Conservation (phyloP, 2,329 filamentous ascomycete species). For the Pseudogymnoascus sp. region DNA sequence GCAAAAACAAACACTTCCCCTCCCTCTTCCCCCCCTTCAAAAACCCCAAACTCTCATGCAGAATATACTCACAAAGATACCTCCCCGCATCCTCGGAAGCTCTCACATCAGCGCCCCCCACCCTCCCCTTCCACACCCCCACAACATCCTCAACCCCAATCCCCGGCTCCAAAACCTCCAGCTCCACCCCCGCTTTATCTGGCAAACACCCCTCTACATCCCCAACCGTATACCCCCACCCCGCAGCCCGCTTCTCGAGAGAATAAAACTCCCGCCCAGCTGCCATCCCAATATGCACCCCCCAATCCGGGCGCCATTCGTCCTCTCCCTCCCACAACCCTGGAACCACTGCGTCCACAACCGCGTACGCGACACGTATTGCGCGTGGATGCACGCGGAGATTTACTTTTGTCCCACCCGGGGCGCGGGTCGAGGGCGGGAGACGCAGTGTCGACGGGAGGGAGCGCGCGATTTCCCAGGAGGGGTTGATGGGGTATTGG, state of each 20-base stretch:
- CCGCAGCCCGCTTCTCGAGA: conserved; percentile 61
- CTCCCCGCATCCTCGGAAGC: conserved; percentile 62
- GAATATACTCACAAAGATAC: conserved; percentile 73
- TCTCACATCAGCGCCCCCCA: conserved; percentile 37
- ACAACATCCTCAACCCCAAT: conserved; percentile 50
- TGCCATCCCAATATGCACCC: conserved; percentile 76
- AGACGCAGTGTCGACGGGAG: conserved; percentile 58
- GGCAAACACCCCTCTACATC: conserved; percentile 61
- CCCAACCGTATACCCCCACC: conserved; percentile 59
- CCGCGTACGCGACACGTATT: conserved; percentile 62
- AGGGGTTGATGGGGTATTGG: conserved; percentile 67
- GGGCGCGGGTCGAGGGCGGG: conserved; percentile 17
- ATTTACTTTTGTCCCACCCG: conserved; percentile 25
- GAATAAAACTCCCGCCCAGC: conserved; percentile 55
- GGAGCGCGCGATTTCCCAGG: conserved; percentile 64
- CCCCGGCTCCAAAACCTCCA: conserved; percentile 29
- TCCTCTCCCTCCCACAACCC: conserved; percentile 37
- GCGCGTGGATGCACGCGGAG: conserved; percentile 56
- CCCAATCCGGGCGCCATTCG: conserved; percentile 47
- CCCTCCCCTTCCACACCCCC: conserved; percentile 43
- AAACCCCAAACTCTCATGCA: conserved; percentile 58
- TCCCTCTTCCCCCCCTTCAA: conserved; percentile 39
- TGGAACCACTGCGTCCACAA: conserved; percentile 56
- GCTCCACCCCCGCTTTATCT: conserved; percentile 39
- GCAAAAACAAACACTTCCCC: conserved; percentile 57